Conservation (phyloP, 345 rosid species). For the Anastatica hierochuntica region DNA sequence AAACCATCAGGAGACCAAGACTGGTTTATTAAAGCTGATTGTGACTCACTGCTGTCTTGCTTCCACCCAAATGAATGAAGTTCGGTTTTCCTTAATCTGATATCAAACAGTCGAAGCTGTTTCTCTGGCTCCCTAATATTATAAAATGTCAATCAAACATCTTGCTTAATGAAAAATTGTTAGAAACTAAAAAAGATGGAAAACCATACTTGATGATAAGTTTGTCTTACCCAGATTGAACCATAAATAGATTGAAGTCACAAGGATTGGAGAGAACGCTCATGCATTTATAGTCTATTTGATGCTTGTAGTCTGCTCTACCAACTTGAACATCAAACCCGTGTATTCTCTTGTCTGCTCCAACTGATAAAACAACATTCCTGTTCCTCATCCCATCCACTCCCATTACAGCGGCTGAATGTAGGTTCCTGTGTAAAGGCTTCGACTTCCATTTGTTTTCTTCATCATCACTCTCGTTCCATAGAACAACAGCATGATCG, state of each 20-base stretch:
- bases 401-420: constrained; percentile 96
- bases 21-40: constrained; percentile 85
- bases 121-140: constrained; percentile 50
- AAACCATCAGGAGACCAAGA: constrained; percentile 94
- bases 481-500: constrained; percentile 76
- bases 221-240: constrained; percentile 72
- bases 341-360: constrained; percentile 71
- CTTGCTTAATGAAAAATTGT: no score
- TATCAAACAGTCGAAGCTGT: constrained; percentile 75
- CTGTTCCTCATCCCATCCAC: constrained; percentile 80
- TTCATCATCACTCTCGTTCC: constrained; percentile 54
- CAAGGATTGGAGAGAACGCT: constrained; percentile 85
- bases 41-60: constrained; percentile 92
- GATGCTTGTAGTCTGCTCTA: constrained; percentile 67
- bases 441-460: constrained; percentile 71
- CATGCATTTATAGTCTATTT: constrained; percentile 90
- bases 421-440: constrained; percentile 57
- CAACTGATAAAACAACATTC: constrained; percentile 68
- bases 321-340: constrained; percentile 69
- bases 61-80: constrained; percentile 87
- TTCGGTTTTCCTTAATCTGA: constrained; percentile 67
- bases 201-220: not conserved
- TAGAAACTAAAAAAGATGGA: not conserved
- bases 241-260: constrained; percentile 92
- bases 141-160: no score